These are phyloP conservation scores for Aspergillus versicolor DNA, from an alignment of 2,329 filamentous ascomycete species.

Conservation along the genomic window DNA sequence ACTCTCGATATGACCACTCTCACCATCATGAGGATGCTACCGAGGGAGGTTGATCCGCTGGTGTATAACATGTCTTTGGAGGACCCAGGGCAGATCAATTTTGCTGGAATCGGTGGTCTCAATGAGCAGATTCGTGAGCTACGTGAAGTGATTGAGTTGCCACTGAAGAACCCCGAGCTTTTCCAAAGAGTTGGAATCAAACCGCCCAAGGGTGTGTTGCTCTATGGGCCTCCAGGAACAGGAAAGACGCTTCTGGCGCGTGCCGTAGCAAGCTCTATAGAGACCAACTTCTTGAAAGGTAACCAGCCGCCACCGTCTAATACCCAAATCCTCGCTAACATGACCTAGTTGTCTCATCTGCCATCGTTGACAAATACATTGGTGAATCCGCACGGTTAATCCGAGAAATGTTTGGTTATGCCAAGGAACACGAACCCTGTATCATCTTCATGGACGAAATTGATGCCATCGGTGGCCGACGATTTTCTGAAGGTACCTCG, in stretches of 20 bases:
- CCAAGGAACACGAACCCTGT: constrained; percentile 98
- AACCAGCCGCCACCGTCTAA: constrained; percentile 23
- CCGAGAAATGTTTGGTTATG: constrained; percentile 99
- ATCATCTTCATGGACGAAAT: constrained; percentile 99
- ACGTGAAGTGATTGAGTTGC: constrained; percentile 95
- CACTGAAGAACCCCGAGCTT: constrained; percentile 96
- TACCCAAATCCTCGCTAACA: constrained; percentile 8
- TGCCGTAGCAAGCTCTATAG: constrained; percentile 91
- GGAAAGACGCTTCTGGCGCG: constrained; percentile 93
- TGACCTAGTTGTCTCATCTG: constrained; percentile 83
- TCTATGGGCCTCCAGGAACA: constrained; percentile 95
- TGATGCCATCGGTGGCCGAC: constrained; percentile 92
- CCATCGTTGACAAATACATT: constrained; percentile 99
- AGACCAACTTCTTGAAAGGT: constrained; percentile 99
- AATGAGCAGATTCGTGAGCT: constrained; percentile 98
- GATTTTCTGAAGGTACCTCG: constrained; percentile 96
- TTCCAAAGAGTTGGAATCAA: constrained; percentile 98
- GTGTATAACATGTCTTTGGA: constrained; percentile 99
- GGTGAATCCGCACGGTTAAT: constrained; percentile 96
- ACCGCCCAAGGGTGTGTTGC: constrained; percentile 92
- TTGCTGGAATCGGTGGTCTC: constrained; percentile 93
- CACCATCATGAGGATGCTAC: constrained; percentile 99
- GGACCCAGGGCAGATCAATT: constrained; percentile 95
- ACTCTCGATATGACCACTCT: constrained; percentile 99
- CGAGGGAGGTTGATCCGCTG: constrained; percentile 94